Conservation (phyloP, 768 basidiomycete genomes). For the Xerocomellus chrysenteron region DNA sequence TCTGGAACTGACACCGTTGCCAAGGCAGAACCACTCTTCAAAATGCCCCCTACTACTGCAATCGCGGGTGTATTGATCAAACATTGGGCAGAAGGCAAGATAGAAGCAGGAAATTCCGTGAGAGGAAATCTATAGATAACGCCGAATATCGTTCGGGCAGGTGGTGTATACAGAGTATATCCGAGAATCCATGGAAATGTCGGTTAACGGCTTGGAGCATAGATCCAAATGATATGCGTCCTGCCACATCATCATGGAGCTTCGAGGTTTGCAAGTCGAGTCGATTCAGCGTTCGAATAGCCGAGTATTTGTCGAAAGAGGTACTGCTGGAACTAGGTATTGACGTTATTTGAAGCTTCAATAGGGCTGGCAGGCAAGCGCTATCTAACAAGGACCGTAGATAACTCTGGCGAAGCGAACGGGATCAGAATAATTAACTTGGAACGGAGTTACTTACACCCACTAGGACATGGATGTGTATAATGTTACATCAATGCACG, state of each 20-base stretch:
- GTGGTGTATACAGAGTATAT: neutral
- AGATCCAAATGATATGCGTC: no score
- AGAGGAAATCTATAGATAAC: conserved; percentile 40
- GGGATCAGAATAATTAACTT: neutral
- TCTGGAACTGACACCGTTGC: conserved; percentile 16
- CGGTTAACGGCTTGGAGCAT: neutral
- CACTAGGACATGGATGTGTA: neutral
- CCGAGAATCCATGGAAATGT: neutral
- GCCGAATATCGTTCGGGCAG: neutral
- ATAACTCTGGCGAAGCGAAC: neutral
- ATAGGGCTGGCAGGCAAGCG: neutral
- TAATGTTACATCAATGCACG: conserved; percentile 18
- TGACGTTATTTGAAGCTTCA: neutral
- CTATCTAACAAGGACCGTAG: neutral
- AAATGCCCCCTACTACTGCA: conserved; percentile 72
- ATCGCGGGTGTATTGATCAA: conserved; percentile 85
- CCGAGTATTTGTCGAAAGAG: neutral
- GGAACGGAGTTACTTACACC: neutral
- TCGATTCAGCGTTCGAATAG: neutral
- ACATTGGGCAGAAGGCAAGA: conserved; percentile 72
- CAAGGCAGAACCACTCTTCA: conserved; percentile 54
- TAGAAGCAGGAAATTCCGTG: conserved; percentile 44
- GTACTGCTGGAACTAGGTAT: neutral
- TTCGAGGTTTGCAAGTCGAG: neutral
- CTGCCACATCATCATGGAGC: neutral